Conservation (phyloP, 2,329 filamentous ascomycete genomes). For the Scleromitrula shiraiana region DNA sequence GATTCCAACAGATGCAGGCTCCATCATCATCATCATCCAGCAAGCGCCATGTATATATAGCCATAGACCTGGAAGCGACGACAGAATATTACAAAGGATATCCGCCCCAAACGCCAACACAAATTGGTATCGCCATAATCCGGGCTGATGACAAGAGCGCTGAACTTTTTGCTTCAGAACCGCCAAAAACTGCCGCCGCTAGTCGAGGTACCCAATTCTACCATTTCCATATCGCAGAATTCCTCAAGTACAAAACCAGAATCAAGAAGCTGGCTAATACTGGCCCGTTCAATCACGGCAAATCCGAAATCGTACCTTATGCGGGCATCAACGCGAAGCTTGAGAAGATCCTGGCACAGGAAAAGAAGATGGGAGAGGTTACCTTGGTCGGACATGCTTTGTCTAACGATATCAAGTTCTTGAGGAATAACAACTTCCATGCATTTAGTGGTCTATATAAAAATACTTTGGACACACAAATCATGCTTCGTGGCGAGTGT, state of each 20-base stretch:
- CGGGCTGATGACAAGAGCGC: background rate
- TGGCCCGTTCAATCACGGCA: background rate
- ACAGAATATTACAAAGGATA: background rate
- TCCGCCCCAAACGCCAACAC: background rate
- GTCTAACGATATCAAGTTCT: background rate
- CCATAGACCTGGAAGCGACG: conserved; percentile 1
- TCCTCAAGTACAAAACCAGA: background rate
- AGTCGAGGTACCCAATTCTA: background rate
- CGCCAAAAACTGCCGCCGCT: background rate
- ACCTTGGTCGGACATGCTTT: conserved; percentile 1
- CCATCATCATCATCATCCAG: background rate
- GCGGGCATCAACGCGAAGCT: background rate
- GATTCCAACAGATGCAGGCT: too few species aligned
- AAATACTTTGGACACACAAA: background rate
- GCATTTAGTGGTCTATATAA: background rate
- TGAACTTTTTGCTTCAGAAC: background rate
- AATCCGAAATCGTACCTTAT: background rate
- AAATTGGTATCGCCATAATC: background rate
- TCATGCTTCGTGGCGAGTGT: background rate
- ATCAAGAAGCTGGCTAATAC: background rate
- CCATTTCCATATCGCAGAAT: background rate
- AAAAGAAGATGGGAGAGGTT: background rate
- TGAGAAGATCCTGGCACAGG: background rate
- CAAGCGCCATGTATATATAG: background rate
- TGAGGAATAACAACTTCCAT: background rate